Percentiles rank a stretch among this genome's conserved stretches.
These are phyloP conservation scores for Lactarius psammicola DNA, from an alignment of 768 basidiomycete genomes.

Conservation along the genomic window DNA sequence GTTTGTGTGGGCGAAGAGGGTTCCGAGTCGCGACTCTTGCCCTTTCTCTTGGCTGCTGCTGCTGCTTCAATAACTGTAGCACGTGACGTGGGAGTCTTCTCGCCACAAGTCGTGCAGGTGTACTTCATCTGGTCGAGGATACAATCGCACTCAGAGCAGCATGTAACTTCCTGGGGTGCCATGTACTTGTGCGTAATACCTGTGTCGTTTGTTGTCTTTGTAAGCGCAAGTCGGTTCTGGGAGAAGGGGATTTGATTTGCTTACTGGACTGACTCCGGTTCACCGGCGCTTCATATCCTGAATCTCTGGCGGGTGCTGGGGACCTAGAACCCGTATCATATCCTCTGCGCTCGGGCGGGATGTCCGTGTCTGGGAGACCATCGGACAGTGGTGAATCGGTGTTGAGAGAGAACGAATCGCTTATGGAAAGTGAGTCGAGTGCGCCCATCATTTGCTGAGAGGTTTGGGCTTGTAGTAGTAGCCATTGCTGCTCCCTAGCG, in stretches of 20 bases:
- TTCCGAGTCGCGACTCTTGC: slow-evolving; percentile 40
- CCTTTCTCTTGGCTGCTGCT: slow-evolving; percentile 49
- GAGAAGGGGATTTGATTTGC: not conserved
- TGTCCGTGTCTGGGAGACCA: not conserved
- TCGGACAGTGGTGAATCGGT: slow-evolving; percentile 20
- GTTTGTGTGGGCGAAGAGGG: slow-evolving; percentile 32
- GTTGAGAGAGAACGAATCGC: slow-evolving; percentile 22
- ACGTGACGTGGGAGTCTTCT: slow-evolving; percentile 50
- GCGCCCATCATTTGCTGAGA: not conserved
- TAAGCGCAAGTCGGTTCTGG: not conserved
- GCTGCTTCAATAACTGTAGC: slow-evolving; percentile 27
- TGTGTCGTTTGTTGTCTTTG: slow-evolving; percentile 23
- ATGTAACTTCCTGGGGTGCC: slow-evolving; percentile 62
- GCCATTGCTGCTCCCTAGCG: slow-evolving; percentile 12
- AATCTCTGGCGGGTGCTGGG: slow-evolving; percentile 14
- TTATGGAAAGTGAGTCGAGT: slow-evolving; percentile 7
- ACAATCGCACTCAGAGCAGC: slow-evolving; percentile 79
- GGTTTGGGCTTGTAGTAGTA: slow-evolving; percentile 11
- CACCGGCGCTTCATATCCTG: slow-evolving; percentile 8
- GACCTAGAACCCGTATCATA: not conserved
- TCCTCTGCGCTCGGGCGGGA: slow-evolving; percentile 15
- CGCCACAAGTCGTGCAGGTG: slow-evolving; percentile 85
- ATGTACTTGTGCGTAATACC: slow-evolving; percentile 45
- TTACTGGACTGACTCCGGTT: slow-evolving; percentile 9
- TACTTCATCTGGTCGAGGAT: slow-evolving; percentile 80